Base-by-base conservation (phyloP, 768 basidiomycete genomes). In the Gloeopeniophorella convolvens region DNA sequence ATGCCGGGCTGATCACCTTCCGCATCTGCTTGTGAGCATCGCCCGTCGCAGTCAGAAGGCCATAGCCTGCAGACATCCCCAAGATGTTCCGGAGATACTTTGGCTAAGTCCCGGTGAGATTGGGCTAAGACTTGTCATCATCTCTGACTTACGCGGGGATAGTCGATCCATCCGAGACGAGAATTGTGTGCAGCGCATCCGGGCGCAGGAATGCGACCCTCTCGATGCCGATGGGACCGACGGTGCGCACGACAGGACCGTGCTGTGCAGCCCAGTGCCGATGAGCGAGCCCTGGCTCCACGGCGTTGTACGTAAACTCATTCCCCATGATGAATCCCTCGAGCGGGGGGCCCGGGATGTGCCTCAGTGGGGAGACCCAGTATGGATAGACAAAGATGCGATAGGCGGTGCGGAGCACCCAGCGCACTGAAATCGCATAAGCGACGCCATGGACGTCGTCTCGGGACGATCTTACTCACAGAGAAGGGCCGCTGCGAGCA, bases 141-240 rank as follows among this genome's bases (percentile, higher is more conserved):
- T 45, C 26, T 16, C 8, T 7, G 24, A 39, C 35, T 54, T 41
- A 41, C 32, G 23, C 72, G 61, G 20, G 76, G 74, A 62, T 72
- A 73, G 21, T 73, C 68, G 3, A 71, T 50, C 73, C 74, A 34
- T 71, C 70, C n/a, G 59, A 66, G 9, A 70, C 69, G 12, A 75
- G 42, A 7, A 76, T 71, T 50, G 72, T 67, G 8, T 72, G 67
- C n/a, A 74, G 57, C 1, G 74, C 71, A 28, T 73, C 72, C 4
- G 75, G 70, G 26, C 61, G 65, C 60, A 70, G 64, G 59, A 74
- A 70, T 6, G 75, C 68, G 24, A 78, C 52, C 11, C 73, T 63
- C 54, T 77, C 74, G 13, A 72, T 62, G 1, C 75, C 75, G 7
- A 78, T 15, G 1, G 72, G 69, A 2, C 76, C 75, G 18, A 76